A percentile compares a stretch with the other conserved stretches of the same genome.
Evolutionary conservation across 257 asterid genomes (phyloP).

Genomic region (Agastache rugosa): DNA sequence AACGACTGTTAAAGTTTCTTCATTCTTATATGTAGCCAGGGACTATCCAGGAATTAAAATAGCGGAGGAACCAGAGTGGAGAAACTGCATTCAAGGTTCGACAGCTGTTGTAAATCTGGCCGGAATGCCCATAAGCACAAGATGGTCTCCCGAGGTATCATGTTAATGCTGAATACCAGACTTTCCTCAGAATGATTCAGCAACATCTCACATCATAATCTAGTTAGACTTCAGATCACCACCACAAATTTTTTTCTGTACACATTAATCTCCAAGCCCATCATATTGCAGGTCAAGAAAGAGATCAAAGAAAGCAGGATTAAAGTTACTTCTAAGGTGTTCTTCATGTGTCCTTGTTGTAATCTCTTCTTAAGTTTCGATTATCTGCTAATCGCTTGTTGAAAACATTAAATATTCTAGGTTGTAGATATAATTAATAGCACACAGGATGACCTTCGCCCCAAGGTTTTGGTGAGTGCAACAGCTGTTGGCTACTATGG

Average conservation of each 20-base stretch:
- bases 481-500: constrained; percentile 97
- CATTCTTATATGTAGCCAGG: constrained; percentile 51
- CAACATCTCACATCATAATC: constrained; percentile 2
- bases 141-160: constrained; percentile 92
- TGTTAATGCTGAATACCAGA: not conserved
- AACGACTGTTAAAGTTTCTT: constrained; percentile 16
- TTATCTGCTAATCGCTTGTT: not conserved
- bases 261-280: constrained; percentile 28
- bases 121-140: constrained; percentile 84
- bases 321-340: constrained; percentile 77
- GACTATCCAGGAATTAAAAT: constrained; percentile 75
- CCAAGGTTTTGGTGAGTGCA: constrained; percentile 85
- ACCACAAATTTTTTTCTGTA: not conserved
- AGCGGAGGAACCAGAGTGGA: constrained; percentile 89
- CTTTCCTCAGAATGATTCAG: not conserved
- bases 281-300: constrained; percentile 77
- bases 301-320: constrained; percentile 93
- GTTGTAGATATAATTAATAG: constrained; percentile 75
- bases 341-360: constrained; percentile 15
- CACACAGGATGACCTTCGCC: constrained; percentile 60
- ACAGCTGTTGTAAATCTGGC: constrained; percentile 95
- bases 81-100: constrained; percentile 76
- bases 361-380: constrained; percentile 23
- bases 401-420: constrained; percentile 40
- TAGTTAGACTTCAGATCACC: not conserved